Evolutionary conservation across 495 filamentous ascomycete species (phyloP), one percentile per base, ranked within the genome.

Genomic region (Halenospora varia): DNA sequence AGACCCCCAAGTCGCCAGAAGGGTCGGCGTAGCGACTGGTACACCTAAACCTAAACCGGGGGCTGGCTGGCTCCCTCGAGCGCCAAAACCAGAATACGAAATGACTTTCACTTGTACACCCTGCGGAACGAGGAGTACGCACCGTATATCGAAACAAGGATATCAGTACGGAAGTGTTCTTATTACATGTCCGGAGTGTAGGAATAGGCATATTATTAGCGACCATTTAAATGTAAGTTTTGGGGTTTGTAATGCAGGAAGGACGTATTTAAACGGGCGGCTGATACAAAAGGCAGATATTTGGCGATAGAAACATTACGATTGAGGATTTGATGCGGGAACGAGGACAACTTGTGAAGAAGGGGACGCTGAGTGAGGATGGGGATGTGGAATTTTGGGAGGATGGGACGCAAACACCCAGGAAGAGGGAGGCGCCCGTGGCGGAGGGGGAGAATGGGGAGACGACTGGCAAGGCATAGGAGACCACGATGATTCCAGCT

Each of bases 31-130:
- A n/a, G n/a, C n/a, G n/a, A n/a, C n/a, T n/a, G n/a, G n/a, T n/a
- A n/a, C n/a, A n/a, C n/a, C 13, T 35, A 4, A 35, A 35, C 29
- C 29, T 35, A 13, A 35, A 35, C 6, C 29, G 6, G 29, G 29
- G 29, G 29, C 29, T 35, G 29, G 13, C 4, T 35, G 6, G 22
- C 15, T 19, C 23, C 23, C 48, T 2, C 19, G 46, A 4, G 55
- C 50, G 2, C 54, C 57, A 46, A 79, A 86, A 56, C 89, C 90
- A 17, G 78, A 85, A 39, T 98, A 97, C 73, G 75, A 88, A 48
- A 76, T 97, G 23, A 86, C 82, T 10, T 96, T 99, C 68, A 99
- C 95, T 59, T 99, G 94, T 81, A 86, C 84, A 54, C 90, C 90
- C 20, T 99, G 94, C 75, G 70, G 69, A 10, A 66, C 77, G 3